phyloP scores from a whole-genome alignment of 208 protist genomes.

The Crithidia fasciculata region DNA sequence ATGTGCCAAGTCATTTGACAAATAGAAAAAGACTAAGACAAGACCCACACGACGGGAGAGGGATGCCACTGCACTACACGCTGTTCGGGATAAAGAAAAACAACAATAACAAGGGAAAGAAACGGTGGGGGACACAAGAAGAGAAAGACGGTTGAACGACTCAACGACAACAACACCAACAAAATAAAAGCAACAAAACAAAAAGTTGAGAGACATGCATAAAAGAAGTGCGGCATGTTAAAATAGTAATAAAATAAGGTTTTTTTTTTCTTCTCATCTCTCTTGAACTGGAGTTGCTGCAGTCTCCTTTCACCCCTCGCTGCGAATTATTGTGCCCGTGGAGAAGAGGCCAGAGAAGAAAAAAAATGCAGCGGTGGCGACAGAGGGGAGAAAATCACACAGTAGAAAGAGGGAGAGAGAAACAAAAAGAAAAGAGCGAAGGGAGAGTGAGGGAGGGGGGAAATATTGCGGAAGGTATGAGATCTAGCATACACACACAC shows the following conservation, averaged over 20 bases:
- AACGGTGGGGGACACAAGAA: not conserved
- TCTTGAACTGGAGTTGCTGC: too few relatives aligned
- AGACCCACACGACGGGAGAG: too few relatives aligned
- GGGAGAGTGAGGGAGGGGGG: not conserved
- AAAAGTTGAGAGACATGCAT: not conserved
- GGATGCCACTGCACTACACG: not conserved
- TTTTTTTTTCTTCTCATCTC: too few relatives aligned
- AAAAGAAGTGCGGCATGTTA: not conserved
- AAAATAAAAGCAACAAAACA: not conserved
- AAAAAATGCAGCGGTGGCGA: too few relatives aligned
- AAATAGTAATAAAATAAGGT: not conserved
- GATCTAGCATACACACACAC: too few relatives aligned
- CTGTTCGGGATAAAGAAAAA: not conserved
- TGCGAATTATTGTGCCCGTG: too few relatives aligned
- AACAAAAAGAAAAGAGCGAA: slow-evolving; percentile 5
- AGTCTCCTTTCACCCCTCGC: too few relatives aligned
- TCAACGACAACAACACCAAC: not conserved
- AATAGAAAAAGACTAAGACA: too few relatives aligned
- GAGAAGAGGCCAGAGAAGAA: too few relatives aligned
- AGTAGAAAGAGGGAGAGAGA: not conserved
- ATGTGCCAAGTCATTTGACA: too few relatives aligned
- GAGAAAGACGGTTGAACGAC: not conserved
- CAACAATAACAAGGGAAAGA: not conserved
- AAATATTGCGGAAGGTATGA: too few relatives aligned
- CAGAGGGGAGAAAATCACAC: not conserved